A percentile compares a stretch with the other conserved stretches of the same genome.
Conservation (phyloP, 495 filamentous ascomycete species). For the Penicillium crystallinum region DNA sequence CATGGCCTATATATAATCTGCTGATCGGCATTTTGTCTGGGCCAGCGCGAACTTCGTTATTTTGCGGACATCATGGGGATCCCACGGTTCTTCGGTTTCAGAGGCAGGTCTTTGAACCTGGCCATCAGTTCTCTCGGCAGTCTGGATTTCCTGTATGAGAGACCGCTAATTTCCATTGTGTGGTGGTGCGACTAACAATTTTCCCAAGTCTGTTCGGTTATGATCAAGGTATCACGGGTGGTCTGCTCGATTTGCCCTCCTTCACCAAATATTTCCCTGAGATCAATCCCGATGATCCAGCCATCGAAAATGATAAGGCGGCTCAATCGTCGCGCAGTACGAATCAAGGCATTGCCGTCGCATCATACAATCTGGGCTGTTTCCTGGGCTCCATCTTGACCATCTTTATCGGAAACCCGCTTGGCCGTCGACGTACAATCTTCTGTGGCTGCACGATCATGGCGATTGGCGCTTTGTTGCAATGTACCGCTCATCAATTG, state of each 20-base stretch:
- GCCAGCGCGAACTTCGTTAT: constrained; percentile 7
- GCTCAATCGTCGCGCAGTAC: constrained; percentile 20
- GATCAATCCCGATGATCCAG: constrained; percentile 18
- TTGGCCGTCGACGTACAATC: constrained; percentile 65
- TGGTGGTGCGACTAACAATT: background rate
- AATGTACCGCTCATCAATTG: constrained; percentile 53
- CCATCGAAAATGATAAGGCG: background rate
- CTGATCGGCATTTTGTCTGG: constrained; percentile 4
- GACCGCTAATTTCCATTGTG: background rate
- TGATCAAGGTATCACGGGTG: constrained; percentile 54
- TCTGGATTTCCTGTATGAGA: constrained; percentile 55
- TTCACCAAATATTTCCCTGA: constrained; percentile 51
- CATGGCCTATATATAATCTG: constrained; percentile 21
- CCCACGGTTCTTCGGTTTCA: constrained; percentile 55
- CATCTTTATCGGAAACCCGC: constrained; percentile 64
- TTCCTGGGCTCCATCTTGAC: constrained; percentile 64
- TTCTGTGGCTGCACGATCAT: constrained; percentile 62
- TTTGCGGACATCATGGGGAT: constrained; percentile 30
- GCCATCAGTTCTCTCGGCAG: constrained; percentile 63
- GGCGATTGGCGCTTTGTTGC: constrained; percentile 60
- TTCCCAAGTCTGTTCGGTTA: constrained; percentile 44
- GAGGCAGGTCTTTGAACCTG: constrained; percentile 57
- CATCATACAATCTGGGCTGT: constrained; percentile 71
- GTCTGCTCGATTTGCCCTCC: constrained; percentile 48
- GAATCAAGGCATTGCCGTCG: constrained; percentile 50